Conservation (phyloP, 768 basidiomycete species). For the Imleria badia region DNA sequence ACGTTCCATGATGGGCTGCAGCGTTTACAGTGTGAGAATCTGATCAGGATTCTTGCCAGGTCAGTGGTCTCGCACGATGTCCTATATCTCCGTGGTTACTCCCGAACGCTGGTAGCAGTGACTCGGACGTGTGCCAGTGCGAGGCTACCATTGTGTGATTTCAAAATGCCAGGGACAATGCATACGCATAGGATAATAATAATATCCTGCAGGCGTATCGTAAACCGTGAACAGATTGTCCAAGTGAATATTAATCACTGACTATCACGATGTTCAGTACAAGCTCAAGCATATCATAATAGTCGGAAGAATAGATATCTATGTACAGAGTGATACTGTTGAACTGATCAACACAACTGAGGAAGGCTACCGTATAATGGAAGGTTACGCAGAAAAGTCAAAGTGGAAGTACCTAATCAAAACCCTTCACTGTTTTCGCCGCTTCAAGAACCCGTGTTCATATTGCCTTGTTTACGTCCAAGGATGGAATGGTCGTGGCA, state of each 20-base stretch:
- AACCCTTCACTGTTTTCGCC: conserved; percentile 17
- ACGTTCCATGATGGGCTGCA: conserved; percentile 18
- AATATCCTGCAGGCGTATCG: too few species aligned
- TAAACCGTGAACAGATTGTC: too few species aligned
- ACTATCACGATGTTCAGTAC: neutral
- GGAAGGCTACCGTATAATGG: conserved; percentile 23
- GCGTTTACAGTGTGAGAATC: neutral
- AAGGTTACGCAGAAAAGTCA: conserved; percentile 20
- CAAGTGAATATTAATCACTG: neutral
- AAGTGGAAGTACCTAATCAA: conserved; percentile 18
- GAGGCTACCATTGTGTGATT: too few species aligned
- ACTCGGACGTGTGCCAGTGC: too few species aligned
- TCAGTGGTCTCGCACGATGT: neutral
- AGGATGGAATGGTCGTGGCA: conserved; percentile 16
- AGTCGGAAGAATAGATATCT: conserved; percentile 28
- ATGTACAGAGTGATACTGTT: conserved; percentile 29
- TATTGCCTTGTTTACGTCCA: conserved; percentile 17
- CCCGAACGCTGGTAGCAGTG: too few species aligned
- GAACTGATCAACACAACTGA: conserved; percentile 20
- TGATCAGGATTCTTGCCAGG: neutral
- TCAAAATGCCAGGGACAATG: too few species aligned
- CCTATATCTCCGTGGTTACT: too few species aligned
- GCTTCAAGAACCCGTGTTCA: conserved; percentile 17
- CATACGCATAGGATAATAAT: too few species aligned
- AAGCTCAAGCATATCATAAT: conserved; percentile 25